Evolutionary conservation across 2,329 filamentous ascomycete species (phyloP).

Genomic region (Westerdykella sp.): DNA sequence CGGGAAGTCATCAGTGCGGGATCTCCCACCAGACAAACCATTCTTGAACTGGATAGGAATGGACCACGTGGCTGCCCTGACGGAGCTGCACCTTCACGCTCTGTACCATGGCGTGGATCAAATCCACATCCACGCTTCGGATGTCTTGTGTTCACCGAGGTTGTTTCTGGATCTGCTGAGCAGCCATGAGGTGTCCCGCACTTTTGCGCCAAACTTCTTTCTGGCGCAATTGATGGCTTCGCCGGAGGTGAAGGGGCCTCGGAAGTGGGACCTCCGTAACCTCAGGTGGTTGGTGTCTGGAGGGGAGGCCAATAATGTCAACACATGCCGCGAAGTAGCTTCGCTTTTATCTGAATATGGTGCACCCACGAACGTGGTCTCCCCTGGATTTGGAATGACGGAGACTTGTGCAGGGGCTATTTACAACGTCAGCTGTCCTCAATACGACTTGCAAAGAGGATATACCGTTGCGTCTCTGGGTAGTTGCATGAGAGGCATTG

Average conservation of each 20-base stretch:
- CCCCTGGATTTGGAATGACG: conserved; percentile 46
- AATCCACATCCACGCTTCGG: conserved; percentile 41
- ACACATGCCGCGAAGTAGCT: conserved; percentile 27
- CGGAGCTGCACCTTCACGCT: conserved; percentile 49
- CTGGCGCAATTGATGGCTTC: conserved; percentile 17
- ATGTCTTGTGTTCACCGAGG: conserved; percentile 38
- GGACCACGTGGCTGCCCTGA: conserved; percentile 50
- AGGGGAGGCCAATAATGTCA: conserved; percentile 42
- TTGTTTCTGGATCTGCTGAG: conserved; percentile 38
- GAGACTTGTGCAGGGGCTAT: conserved; percentile 50
- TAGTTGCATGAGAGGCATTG: conserved; percentile 33
- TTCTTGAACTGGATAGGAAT: conserved; percentile 47
- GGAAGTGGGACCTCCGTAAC: conserved; percentile 21
- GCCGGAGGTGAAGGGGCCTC: background rate
- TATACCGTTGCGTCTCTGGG: conserved; percentile 38
- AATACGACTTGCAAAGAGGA: conserved; percentile 30
- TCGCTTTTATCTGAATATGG: conserved; percentile 27
- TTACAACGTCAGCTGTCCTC: conserved; percentile 39
- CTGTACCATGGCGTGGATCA: conserved; percentile 40
- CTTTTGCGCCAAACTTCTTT: conserved; percentile 45
- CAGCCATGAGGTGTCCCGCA: conserved; percentile 39
- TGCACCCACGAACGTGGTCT: conserved; percentile 32
- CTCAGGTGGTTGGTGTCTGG: conserved; percentile 38
- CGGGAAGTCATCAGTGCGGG: conserved; percentile 34
- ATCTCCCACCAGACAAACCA: conserved; percentile 3